Evolutionary conservation across 176 grass and related monocot genomes (phyloP), one percentile per base, ranked within the genome.

Genomic region (Avena sativa): DNA sequence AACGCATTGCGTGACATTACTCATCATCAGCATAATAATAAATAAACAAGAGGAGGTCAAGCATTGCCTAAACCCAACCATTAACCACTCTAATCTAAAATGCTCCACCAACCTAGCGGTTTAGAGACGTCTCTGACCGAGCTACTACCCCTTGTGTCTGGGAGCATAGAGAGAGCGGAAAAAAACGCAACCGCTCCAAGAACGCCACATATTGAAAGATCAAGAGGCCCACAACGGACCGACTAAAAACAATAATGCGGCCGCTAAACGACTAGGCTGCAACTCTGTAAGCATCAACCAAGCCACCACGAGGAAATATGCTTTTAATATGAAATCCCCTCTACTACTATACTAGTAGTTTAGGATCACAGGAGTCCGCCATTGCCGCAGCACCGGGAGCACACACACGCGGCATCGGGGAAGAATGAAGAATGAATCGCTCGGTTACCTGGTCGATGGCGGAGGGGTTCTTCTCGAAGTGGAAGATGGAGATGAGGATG

Each of bases 401-500:
- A 81, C 9, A 10, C 20, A 9, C 40, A 3, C 3, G 3, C 46
- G 46, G 9, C 46, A 2, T 48, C 43, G 71, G 63, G 58, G 71
- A 68, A 50, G 4, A 82, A 30, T 59, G 34, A 36, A 6, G 34
- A 36, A 6, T 2, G 8, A 21, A 3, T 53, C 46, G 7, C 5
- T 46, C n/a, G 32, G 32, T 47, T 64, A 91, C 97, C 92, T 94
- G 92, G 83, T 96, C 97, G 88, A 98, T 88, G 34, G 88, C 92
- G 20, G 94, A 92, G 1, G 93, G 92, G 12, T 50, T 32, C 88
- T 94, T 98, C 89, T 94, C 86, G 89, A 91, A 98, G 83, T 98
- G 90, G 81, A 98, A 98, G 51, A 83, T 96, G 71, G 94, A 96
- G 84, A 98, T 85, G 81, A 98, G 93, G 40, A 96, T 93, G 71